Evolutionary conservation across 75 land plant species (phyloP).

Genomic region (Picea sitchensis): DNA sequence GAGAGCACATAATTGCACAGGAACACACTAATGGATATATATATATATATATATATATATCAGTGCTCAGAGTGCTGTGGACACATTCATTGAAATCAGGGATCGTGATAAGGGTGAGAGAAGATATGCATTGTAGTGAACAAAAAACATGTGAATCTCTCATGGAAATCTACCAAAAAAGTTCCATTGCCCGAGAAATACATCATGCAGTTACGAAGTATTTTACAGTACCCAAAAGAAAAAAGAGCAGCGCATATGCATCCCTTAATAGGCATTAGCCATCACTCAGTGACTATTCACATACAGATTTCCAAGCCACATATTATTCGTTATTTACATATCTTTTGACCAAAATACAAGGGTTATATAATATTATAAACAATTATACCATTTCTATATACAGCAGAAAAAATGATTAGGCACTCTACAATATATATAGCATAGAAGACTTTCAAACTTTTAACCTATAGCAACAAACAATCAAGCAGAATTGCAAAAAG

Average conservation of each 20-base stretch:
- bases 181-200: not conserved
- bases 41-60: not conserved
- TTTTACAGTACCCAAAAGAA: not conserved
- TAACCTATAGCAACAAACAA: not conserved
- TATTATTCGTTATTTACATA: not conserved
- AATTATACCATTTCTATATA: not conserved
- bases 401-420: not conserved
- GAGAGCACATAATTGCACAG: not conserved
- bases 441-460: not conserved
- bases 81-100: not conserved
- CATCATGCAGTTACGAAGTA: not conserved
- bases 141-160: no score
- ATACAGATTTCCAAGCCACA: not conserved
- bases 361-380: not conserved
- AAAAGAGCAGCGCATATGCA: not conserved
- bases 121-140: no score
- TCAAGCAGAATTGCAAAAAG: not conserved
- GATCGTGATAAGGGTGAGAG: not conserved
- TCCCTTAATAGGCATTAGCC: not conserved
- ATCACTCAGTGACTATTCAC: not conserved
- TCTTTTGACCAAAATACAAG: not conserved
- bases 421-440: not conserved
- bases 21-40: not conserved
- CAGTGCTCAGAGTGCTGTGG: not conserved
- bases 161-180: not conserved